Evolutionary conservation across 805 yeast genomes (phyloP).

Genomic region (Yamadazyma tumulicola): DNA sequence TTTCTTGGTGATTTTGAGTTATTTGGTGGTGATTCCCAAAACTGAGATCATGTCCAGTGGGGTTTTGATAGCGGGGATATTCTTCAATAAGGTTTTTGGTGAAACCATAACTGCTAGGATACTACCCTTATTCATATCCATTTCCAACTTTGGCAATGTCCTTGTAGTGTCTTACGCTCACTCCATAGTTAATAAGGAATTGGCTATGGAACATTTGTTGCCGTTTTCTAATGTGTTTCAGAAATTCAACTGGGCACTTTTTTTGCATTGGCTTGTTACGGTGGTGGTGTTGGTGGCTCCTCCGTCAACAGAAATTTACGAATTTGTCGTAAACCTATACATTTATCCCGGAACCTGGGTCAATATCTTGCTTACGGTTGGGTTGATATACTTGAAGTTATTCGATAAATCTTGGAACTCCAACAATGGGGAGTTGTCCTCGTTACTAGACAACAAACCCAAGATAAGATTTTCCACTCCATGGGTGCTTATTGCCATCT

Average conservation of each 20-base stretch:
- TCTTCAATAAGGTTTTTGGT: conserved; percentile 57
- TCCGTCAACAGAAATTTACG: conserved; percentile 62
- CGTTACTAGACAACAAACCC: conserved; percentile 4
- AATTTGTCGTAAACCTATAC: conserved; percentile 58
- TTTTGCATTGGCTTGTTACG: conserved; percentile 55
- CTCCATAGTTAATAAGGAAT: conserved; percentile 54
- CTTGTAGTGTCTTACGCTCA: conserved; percentile 63
- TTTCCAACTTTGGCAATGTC: conserved; percentile 63
- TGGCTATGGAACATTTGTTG: conserved; percentile 48
- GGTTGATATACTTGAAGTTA: conserved; percentile 49
- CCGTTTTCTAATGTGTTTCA: conserved; percentile 50
- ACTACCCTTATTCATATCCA: conserved; percentile 55
- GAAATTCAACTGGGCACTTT: conserved; percentile 42
- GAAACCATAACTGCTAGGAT: conserved; percentile 45
- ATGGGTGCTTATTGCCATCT: conserved; percentile 28
- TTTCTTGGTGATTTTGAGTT: conserved; percentile 54
- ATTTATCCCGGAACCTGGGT: conserved; percentile 65
- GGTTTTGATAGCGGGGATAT: conserved; percentile 60
- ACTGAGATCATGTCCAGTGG: conserved; percentile 51
- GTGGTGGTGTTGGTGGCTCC: conserved; percentile 52
- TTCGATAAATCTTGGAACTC: conserved; percentile 22
- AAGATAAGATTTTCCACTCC: conserved; percentile 21
- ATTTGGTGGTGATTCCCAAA: conserved; percentile 51
- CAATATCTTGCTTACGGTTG: conserved; percentile 48
- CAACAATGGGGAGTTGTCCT: conserved; percentile 28